A percentile compares a stretch with the other conserved stretches of the same genome.
These are phyloP conservation scores for Atalantia buxifolia DNA, from an alignment of 345 rosid species.

Conservation along the genomic window DNA sequence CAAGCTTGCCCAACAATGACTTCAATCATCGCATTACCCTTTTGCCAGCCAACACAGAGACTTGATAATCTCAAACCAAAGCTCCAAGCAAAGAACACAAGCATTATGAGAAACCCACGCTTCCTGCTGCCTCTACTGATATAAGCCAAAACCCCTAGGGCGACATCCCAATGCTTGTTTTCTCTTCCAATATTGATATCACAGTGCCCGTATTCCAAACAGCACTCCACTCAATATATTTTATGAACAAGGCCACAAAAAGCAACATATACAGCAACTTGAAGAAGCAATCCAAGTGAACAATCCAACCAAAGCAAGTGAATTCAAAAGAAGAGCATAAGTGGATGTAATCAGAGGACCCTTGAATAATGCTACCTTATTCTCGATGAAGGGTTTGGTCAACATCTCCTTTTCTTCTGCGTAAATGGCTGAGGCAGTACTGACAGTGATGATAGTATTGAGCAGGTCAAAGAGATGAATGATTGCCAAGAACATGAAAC, in stretches of 20 bases:
- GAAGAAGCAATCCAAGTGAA: background rate
- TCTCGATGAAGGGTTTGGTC: background rate
- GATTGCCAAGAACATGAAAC: background rate
- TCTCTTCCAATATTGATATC: constrained; percentile 35
- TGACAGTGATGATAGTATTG: constrained; percentile 23
- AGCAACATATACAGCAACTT: background rate
- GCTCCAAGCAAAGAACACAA: constrained; percentile 18
- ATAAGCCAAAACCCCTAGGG: constrained; percentile 19
- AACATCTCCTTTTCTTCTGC: constrained; percentile 12
- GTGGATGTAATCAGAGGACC: constrained; percentile 45
- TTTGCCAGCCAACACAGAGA: constrained; percentile 12
- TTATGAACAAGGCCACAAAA: constrained; percentile 1
- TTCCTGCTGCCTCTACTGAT: constrained; percentile 27
- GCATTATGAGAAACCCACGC: constrained; percentile 14
- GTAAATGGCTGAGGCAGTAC: constrained; percentile 28
- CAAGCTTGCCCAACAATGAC: background rate
- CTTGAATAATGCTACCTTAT: constrained; percentile 11
- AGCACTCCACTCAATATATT: constrained; percentile 36
- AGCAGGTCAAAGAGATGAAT: constrained; percentile 30
- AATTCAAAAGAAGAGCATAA: constrained; percentile 21
- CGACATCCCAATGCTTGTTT: constrained; percentile 26
- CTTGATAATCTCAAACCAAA: constrained; percentile 9
- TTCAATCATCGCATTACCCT: constrained; percentile 5
- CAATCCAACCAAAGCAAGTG: constrained; percentile 1
- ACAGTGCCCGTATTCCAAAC: constrained; percentile 33